Evolutionary conservation across 805 yeast species (phyloP).

Genomic region (Candida pseudoglaebosa): DNA sequence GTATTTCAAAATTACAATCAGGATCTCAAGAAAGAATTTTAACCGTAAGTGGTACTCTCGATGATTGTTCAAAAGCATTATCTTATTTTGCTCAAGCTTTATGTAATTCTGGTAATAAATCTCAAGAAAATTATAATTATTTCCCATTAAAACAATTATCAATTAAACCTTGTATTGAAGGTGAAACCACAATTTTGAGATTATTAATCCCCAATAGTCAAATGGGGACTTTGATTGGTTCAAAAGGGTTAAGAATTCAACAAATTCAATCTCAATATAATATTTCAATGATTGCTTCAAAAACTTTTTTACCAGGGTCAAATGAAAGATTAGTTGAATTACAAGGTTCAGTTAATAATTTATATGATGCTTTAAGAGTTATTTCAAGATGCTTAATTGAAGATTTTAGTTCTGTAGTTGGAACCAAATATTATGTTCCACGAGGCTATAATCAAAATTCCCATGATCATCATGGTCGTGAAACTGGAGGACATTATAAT

Average conservation of each 20-base stretch:
- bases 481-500: constrained; percentile 1
- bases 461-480: constrained; percentile 10
- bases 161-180: constrained; percentile 48
- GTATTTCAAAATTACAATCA: constrained; percentile 73
- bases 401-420: constrained; percentile 65
- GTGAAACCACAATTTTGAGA: constrained; percentile 55
- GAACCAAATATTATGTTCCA: constrained; percentile 63
- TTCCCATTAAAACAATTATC: constrained; percentile 60
- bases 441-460: constrained; percentile 18
- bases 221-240: constrained; percentile 86
- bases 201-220: constrained; percentile 78
- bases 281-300: constrained; percentile 84
- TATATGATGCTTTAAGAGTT: constrained; percentile 53
- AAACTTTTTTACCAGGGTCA: constrained; percentile 74
- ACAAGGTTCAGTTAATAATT: constrained; percentile 69
- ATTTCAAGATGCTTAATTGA: constrained; percentile 71
- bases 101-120: constrained; percentile 37
- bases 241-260: constrained; percentile 77
- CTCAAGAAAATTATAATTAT: constrained; percentile 41
- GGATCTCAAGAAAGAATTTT: constrained; percentile 82
- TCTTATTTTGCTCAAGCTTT: constrained; percentile 67
- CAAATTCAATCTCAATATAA: constrained; percentile 63
- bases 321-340: constrained; percentile 84
- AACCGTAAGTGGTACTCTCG: constrained; percentile 71
- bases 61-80: constrained; percentile 64